Evolutionary conservation across 176 grass and related monocot genomes (phyloP).

Genomic region (Carex myosuroides): DNA sequence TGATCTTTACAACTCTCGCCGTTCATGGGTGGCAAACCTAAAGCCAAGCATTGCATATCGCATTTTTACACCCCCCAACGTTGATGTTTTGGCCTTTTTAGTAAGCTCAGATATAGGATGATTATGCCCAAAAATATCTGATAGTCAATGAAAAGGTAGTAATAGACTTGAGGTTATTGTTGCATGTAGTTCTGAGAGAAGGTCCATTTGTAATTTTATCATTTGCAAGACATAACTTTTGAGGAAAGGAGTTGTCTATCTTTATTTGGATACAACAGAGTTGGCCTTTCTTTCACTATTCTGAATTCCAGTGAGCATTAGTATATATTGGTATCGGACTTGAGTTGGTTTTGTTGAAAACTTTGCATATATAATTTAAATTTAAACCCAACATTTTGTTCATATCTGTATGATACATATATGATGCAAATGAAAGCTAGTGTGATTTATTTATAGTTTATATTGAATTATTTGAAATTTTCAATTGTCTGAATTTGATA

Average conservation of each 20-base stretch:
- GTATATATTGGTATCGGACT: not conserved
- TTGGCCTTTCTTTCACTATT: not conserved
- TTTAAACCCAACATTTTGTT: not conserved
- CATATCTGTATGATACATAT: not conserved
- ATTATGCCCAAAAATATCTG: not conserved
- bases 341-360: not conserved
- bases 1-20: not conserved
- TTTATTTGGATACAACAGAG: not conserved
- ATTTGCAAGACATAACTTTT: not conserved
- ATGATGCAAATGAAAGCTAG: not conserved
- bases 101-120: not conserved
- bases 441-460: not conserved
- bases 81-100: not conserved
- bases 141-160: not conserved
- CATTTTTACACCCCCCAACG: not conserved
- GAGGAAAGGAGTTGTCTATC: not conserved
- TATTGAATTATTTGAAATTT: not conserved
- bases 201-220: not conserved
- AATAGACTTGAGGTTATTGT: not conserved
- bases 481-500: conserved; percentile 2
- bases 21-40: not conserved
- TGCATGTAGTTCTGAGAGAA: not conserved
- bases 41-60: not conserved
- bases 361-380: not conserved
- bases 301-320: not conserved